Conservation (phyloP, 2,329 filamentous ascomycete species). For the Hypoxylon sp. region DNA sequence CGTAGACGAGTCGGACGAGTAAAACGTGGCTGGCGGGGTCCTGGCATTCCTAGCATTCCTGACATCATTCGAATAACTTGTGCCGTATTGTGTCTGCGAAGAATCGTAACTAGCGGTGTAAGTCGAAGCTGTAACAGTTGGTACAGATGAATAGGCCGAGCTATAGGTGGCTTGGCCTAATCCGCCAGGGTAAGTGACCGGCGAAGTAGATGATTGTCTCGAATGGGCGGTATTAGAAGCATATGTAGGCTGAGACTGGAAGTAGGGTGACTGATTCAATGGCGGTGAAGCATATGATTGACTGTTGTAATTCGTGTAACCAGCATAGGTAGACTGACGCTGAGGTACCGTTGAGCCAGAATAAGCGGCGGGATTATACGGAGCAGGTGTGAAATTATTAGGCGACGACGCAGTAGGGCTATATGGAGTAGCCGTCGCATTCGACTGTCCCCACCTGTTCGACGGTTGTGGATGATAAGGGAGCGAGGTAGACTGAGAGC, state of each 20-base stretch:
- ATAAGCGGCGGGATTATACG: slow-evolving; percentile 73
- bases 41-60: slow-evolving; percentile 49
- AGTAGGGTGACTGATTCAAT: slow-evolving; percentile 50
- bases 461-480: slow-evolving; percentile 63
- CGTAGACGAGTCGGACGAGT: slow-evolving; percentile 48
- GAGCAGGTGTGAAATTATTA: slow-evolving; percentile 63
- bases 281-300: slow-evolving; percentile 52
- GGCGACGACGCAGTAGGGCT: slow-evolving; percentile 54
- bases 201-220: slow-evolving; percentile 50
- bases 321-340: slow-evolving; percentile 65
- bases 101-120: slow-evolving; percentile 49
- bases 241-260: slow-evolving; percentile 50
- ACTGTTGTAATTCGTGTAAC: slow-evolving; percentile 61
- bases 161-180: slow-evolving; percentile 60
- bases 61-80: slow-evolving; percentile 57
- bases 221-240: slow-evolving; percentile 46
- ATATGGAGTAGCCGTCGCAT: slow-evolving; percentile 46
- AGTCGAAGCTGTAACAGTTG: slow-evolving; percentile 32
- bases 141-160: slow-evolving; percentile 52
- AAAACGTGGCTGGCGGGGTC: slow-evolving; percentile 56
- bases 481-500: slow-evolving; percentile 66
- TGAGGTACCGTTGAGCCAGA: slow-evolving; percentile 62
- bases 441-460: slow-evolving; percentile 54
- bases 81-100: slow-evolving; percentile 51
- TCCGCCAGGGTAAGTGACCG: slow-evolving; percentile 51